These are phyloP conservation scores for Baorangia bicolor DNA, from an alignment of 768 basidiomycete species.

Conservation along the genomic window DNA sequence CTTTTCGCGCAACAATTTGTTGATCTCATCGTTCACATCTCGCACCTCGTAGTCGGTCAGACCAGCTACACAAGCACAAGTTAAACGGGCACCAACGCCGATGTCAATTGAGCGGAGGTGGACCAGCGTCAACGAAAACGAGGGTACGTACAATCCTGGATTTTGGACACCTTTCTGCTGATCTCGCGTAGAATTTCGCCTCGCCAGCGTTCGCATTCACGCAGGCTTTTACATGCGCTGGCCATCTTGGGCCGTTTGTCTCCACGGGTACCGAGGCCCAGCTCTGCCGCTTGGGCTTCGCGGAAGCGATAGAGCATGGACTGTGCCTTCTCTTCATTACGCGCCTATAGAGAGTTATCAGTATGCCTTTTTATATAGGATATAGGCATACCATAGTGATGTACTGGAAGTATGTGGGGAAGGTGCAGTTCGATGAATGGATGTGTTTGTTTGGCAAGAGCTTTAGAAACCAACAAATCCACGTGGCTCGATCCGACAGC, in stretches of 20 bases:
- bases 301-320: slow-evolving; percentile 95
- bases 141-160: slow-evolving; percentile 78
- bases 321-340: slow-evolving; percentile 98
- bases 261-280: slow-evolving; percentile 81
- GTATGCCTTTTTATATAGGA: no score
- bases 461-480: slow-evolving; percentile 28
- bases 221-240: slow-evolving; percentile 83
- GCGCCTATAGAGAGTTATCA: slow-evolving; percentile 53
- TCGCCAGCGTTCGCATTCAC: slow-evolving; percentile 94
- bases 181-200: slow-evolving; percentile 95
- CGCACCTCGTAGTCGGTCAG: slow-evolving; percentile 94
- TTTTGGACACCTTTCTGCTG: slow-evolving; percentile 95
- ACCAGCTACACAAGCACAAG: slow-evolving; percentile 64
- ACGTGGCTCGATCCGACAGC: slow-evolving; percentile 12
- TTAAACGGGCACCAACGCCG: background rate
- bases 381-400: slow-evolving; percentile 16
- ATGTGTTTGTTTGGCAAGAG: slow-evolving; percentile 23
- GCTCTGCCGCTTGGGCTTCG: slow-evolving; percentile 93
- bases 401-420: background rate
- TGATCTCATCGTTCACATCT: slow-evolving; percentile 97
- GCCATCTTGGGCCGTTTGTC: slow-evolving; percentile 94
- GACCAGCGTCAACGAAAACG: background rate
- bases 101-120: background rate
- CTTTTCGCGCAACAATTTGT: slow-evolving; percentile 93
- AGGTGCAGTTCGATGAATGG: background rate